Evolutionary conservation across 1,284 basidiomycete species (phyloP).

Genomic region (Cutaneotrichosporon spelunceum): DNA sequence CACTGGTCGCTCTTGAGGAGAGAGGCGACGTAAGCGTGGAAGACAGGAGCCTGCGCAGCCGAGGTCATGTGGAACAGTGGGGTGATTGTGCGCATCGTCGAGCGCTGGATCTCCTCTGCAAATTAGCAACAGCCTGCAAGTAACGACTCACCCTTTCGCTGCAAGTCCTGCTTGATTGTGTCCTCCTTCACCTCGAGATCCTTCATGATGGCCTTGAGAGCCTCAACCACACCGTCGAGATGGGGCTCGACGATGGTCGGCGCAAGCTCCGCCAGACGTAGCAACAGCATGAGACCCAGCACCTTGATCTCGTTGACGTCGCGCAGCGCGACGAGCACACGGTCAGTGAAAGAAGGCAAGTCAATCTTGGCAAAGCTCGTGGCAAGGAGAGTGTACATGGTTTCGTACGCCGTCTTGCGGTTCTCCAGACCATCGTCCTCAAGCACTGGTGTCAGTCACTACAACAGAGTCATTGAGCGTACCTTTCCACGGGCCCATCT

Average conservation of each 20-base stretch:
- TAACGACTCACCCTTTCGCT: conserved; percentile 62
- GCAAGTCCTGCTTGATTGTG: conserved; percentile 94
- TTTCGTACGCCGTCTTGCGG: conserved; percentile 91
- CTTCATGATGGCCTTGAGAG: conserved; percentile 84
- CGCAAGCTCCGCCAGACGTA: conserved; percentile 80
- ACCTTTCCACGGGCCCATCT: conserved; percentile 97
- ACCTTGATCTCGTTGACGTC: conserved; percentile 98
- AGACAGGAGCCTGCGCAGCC: conserved; percentile 62
- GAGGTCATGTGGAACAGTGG: conserved; percentile 67
- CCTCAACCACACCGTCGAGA: conserved; percentile 78
- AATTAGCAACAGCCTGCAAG: neutral
- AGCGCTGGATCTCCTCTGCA: conserved; percentile 76
- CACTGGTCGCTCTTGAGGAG: conserved; percentile 44
- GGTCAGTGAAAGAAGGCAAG: conserved; percentile 74
- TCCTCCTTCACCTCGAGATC: conserved; percentile 85
- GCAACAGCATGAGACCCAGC: conserved; percentile 90
- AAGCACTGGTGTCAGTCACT: conserved; percentile 31
- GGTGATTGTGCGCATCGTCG: conserved; percentile 77
- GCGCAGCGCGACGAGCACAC: conserved; percentile 75
- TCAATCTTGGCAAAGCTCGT: conserved; percentile 83
- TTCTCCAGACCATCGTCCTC: conserved; percentile 52
- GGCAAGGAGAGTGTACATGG: conserved; percentile 90
- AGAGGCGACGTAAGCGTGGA: conserved; percentile 64
- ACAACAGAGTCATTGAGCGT: conserved; percentile 30
- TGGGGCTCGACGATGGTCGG: conserved; percentile 76